phyloP scores from a whole-genome alignment of 305 asterid genomes.

The Fraxinus paxiana region DNA sequence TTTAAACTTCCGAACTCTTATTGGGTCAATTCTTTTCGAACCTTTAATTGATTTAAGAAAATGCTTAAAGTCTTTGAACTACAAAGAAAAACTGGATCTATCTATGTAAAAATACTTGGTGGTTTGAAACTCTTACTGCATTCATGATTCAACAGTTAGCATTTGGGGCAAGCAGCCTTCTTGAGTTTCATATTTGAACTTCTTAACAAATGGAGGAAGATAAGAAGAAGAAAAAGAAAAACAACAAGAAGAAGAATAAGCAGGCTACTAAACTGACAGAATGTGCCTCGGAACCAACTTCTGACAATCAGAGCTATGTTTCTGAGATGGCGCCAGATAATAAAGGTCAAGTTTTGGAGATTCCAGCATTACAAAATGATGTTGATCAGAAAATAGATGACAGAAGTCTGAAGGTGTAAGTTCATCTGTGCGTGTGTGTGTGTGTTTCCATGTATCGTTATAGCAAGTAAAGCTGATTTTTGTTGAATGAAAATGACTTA shows the following conservation, averaged over 20 bases:
- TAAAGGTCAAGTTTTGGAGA: constrained; percentile 20
- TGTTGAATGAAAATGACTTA: not conserved
- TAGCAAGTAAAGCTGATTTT: not conserved
- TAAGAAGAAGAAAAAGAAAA: constrained; percentile 30
- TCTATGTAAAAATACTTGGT: not conserved
- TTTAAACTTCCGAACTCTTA: not conserved
- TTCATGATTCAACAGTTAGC: not conserved
- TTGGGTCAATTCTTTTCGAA: not conserved
- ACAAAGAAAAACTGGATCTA: not conserved
- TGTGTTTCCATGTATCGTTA: not conserved
- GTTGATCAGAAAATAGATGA: constrained; percentile 21
- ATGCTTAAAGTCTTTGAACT: not conserved
- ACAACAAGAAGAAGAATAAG: constrained; percentile 40
- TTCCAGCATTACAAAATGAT: constrained; percentile 24
- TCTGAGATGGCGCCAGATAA: constrained; percentile 24
- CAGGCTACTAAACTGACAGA: constrained; percentile 33
- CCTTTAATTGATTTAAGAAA: not conserved
- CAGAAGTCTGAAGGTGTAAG: constrained; percentile 36
- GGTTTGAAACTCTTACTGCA: not conserved
- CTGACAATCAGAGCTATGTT: constrained; percentile 28
- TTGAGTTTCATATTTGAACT: constrained; percentile 13
- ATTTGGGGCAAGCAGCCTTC: constrained; percentile 2
- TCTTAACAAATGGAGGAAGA: constrained; percentile 40
- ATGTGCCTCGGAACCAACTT: constrained; percentile 31
- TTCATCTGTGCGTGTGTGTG: not conserved